Conservation (phyloP, 2,329 filamentous ascomycete species). For the Penicillium sp. region DNA sequence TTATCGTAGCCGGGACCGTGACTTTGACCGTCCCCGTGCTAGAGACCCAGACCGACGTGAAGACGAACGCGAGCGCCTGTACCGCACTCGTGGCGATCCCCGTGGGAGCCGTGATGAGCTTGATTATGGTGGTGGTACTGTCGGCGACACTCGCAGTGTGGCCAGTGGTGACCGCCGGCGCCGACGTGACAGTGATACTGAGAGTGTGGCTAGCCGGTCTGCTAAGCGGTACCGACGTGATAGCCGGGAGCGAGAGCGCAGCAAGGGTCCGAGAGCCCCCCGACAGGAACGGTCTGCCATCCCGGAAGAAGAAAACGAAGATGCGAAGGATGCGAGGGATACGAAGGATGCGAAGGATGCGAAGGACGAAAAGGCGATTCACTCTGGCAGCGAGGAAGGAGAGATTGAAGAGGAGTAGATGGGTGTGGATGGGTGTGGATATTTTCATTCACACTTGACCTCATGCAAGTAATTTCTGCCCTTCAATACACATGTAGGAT, state of each 20-base stretch:
- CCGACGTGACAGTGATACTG: constrained; percentile 73
- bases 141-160: constrained; percentile 50
- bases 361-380: constrained; percentile 54
- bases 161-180: constrained; percentile 68
- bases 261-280: constrained; percentile 48
- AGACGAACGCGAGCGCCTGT: constrained; percentile 82
- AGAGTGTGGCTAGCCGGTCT: constrained; percentile 56
- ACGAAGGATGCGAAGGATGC: constrained; percentile 49
- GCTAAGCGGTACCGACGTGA: constrained; percentile 57
- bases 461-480: constrained; percentile 5
- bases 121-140: constrained; percentile 79
- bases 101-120: constrained; percentile 80
- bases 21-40: constrained; percentile 38
- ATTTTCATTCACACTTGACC: background rate
- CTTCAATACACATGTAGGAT: background rate
- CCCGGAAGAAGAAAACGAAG: constrained; percentile 33
- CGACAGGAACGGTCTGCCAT: constrained; percentile 46
- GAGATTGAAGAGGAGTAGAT: constrained; percentile 69
- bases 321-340: constrained; percentile 32
- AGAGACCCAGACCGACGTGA: constrained; percentile 58
- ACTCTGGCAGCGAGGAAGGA: constrained; percentile 92
- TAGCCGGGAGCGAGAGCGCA: constrained; percentile 38
- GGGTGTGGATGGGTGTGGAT: background rate
- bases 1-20: constrained; percentile 42
- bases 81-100: constrained; percentile 76